A percentile compares a stretch with the other conserved stretches of the same genome.
Evolutionary conservation across 2,329 filamentous ascomycete species (phyloP).

Genomic region (Corinectria fuckeliana): DNA sequence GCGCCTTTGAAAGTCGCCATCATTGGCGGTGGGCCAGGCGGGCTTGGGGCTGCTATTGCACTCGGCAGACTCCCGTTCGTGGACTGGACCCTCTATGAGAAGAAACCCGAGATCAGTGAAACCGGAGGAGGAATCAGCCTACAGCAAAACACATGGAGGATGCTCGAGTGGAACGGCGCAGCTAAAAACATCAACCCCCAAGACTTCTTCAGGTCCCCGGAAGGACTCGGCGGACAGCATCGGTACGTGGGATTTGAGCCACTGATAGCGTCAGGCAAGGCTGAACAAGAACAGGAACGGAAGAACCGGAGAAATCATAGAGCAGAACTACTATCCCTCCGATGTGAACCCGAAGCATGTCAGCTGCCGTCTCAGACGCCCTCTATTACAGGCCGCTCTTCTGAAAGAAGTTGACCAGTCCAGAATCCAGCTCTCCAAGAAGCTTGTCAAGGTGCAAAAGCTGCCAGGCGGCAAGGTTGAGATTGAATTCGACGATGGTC

Average conservation of each 20-base stretch:
- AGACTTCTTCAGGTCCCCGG: conserved; percentile 40
- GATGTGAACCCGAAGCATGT: conserved; percentile 35
- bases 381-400: conserved; percentile 56
- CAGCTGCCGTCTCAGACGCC: conserved; percentile 41
- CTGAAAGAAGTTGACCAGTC: conserved; percentile 52
- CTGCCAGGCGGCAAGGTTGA: conserved; percentile 44
- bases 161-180: conserved; percentile 42
- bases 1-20: conserved; percentile 31
- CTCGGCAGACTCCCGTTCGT: conserved; percentile 38
- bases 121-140: conserved; percentile 47
- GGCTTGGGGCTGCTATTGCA: conserved; percentile 42
- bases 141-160: conserved; percentile 44
- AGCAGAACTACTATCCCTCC: conserved; percentile 27
- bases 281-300: conserved; percentile 37
- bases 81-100: conserved; percentile 45
- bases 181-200: conserved; percentile 40
- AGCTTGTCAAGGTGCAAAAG: conserved; percentile 48
- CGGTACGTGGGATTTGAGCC: conserved; percentile 19
- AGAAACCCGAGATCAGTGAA: conserved; percentile 45
- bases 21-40: conserved; percentile 40
- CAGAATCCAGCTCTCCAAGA: conserved; percentile 53
- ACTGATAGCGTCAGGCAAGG: not conserved
- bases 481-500: conserved; percentile 54
- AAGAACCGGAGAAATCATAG: conserved; percentile 39
- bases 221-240: conserved; percentile 35